Evolutionary conservation across 1,284 basidiomycete species (phyloP), one percentile per base, ranked within the genome.

Genomic region (Ceratobasidium sp.): DNA sequence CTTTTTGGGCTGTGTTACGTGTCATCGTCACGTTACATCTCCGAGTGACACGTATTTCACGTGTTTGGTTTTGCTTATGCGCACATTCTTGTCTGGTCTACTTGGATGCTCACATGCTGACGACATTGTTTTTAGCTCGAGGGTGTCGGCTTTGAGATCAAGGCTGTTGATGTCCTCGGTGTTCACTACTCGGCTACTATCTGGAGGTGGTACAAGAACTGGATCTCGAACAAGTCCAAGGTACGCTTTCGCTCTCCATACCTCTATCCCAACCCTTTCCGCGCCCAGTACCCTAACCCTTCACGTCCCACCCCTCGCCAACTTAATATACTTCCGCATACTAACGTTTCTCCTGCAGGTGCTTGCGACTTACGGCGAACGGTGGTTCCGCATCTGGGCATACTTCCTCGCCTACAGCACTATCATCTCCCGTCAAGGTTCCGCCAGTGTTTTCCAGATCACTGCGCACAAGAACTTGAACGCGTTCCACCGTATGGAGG

Each of bases 181-280:
- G 95, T 97, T n/a, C 95, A 97, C 84, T 98, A 99, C 86, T 95
- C 93, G 33, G 97, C 97, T 1, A 99, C 97, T 2, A 88, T 99
- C 82, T 92, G 91, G 86, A 87, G 89, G 76, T 98, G 96, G 96
- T 98, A 98, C 88, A 90, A 94, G 82, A 98, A 98, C 88, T 97
- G 95, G 95, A 82, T 96, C 36, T 86, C 86, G 74, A 96, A 97
- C 87, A 93, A 94, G 86, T 95, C 95, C 57, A 92, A 94, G 84
- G 91, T 98, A 65, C 79, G 93, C 51, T 94, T 87, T 77, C 93
- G 11, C n/a, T 15, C 24, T 51, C 36, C 36, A 41, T 11, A n/a
- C 36, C 36, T 5, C 36, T 41, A 5, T 41, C 36, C 4, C 36
- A 4, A 41, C 36, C 11, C 36, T 11, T 41, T 41, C 36, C 36